A percentile compares a stretch with the other conserved stretches of the same genome.
Evolutionary conservation across 768 basidiomycete species (phyloP).

Genomic region (Suillus hirtellus): DNA sequence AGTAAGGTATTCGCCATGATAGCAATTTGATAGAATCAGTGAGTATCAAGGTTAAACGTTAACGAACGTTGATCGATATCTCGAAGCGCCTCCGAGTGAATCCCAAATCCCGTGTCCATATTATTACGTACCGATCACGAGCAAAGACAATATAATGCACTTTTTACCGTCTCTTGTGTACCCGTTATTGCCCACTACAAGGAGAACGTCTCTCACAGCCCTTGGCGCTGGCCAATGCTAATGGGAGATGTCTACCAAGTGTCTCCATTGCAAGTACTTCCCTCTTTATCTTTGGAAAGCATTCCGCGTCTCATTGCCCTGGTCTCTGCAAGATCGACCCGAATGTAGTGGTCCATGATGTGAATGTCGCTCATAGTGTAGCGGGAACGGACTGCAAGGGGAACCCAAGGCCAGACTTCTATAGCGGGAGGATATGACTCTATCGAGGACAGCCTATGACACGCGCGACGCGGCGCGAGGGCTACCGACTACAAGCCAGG

Average conservation of each 20-base stretch:
- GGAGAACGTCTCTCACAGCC: not conserved
- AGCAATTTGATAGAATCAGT: not conserved
- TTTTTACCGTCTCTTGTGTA: not conserved
- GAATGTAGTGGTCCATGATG: conserved; percentile 85
- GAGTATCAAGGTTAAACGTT: not conserved
- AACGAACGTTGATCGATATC: not conserved
- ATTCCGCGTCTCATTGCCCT: conserved; percentile 55
- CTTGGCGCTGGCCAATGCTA: not conserved
- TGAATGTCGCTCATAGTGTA: conserved; percentile 76
- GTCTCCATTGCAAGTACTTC: not conserved
- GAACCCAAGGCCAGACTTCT: no score
- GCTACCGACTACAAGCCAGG: no score
- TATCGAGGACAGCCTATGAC: no score
- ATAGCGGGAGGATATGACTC: no score
- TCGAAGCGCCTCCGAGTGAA: not conserved
- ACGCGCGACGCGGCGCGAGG: no score
- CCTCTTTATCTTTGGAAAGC: not conserved
- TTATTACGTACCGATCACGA: conserved; percentile 3
- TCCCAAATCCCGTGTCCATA: not conserved
- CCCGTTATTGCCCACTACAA: not conserved
- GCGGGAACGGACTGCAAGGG: no score
- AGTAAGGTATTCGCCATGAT: conserved; percentile 35
- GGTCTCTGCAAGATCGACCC: conserved; percentile 63
- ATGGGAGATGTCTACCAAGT: not conserved
- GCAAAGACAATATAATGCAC: not conserved